Evolutionary conservation across 169 alveolate species (phyloP).

Genomic region (Eimeria praecox): DNA sequence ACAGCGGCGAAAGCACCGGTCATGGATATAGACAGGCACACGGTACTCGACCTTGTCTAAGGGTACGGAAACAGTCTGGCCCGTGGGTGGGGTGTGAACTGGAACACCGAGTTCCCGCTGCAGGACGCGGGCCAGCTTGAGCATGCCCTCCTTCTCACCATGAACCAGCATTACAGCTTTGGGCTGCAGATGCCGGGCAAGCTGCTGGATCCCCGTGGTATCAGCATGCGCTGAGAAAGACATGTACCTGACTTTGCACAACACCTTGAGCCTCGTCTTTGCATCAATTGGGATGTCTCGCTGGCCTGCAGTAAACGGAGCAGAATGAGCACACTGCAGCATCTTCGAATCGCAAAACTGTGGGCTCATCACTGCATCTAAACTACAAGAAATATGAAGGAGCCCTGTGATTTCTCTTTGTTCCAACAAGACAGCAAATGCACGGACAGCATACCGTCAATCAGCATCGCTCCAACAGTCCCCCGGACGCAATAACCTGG

Average conservation of each 20-base stretch:
- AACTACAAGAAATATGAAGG: background rate
- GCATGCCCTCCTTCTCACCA: constrained; percentile 99
- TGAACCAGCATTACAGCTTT: constrained; percentile 97
- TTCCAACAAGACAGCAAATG: background rate
- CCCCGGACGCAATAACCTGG: constrained; percentile 99
- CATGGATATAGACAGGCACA: constrained; percentile 69
- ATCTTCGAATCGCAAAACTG: background rate
- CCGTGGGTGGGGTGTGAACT: constrained; percentile 75
- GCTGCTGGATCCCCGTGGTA: constrained; percentile 97
- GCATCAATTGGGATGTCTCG: constrained; percentile 85
- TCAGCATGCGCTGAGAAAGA: constrained; percentile 99
- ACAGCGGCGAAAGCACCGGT: constrained; percentile 29
- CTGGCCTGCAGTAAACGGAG: constrained; percentile 46
- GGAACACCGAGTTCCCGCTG: constrained; percentile 70
- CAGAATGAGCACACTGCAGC: background rate
- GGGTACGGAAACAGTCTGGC: constrained; percentile 72
- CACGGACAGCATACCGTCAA: constrained; percentile 89
- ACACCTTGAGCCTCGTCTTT: constrained; percentile 92
- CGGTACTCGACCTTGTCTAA: background rate
- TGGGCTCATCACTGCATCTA: background rate
- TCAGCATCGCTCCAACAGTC: constrained; percentile 97
- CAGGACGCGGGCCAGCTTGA: constrained; percentile 88
- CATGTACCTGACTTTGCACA: constrained; percentile 96
- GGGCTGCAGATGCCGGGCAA: constrained; percentile 94
- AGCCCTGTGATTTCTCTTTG: background rate